Conservation (phyloP, 75 land plant species). For the Selaginella moellendorffii region DNA sequence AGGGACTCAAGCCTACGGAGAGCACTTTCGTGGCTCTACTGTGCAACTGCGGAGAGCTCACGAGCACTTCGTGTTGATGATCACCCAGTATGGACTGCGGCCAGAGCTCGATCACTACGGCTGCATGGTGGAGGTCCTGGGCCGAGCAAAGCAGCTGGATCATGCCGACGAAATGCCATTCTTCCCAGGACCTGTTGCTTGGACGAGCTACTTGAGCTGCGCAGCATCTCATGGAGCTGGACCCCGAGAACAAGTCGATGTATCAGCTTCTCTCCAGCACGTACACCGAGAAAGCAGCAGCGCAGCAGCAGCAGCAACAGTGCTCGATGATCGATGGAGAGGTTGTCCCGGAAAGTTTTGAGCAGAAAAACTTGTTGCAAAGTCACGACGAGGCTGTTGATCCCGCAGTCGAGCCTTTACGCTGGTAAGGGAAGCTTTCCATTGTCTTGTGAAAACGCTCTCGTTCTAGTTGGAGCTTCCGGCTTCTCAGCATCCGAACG, state of each 20-base stretch:
- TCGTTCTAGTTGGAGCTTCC: no score
- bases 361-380: no score
- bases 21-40: not conserved
- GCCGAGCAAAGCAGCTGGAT: not conserved
- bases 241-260: not conserved
- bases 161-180: conserved; percentile 2
- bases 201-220: not conserved
- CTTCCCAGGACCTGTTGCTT: not conserved
- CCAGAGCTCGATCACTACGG: not conserved
- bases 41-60: not conserved
- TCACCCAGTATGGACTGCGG: not conserved
- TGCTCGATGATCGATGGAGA: no score
- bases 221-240: not conserved
- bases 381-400: no score
- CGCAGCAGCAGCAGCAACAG: no score
- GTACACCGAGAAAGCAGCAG: not conserved
- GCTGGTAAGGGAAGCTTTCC: no score
- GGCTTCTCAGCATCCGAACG: no score
- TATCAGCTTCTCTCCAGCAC: not conserved
- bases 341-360: no score
- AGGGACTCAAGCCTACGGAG: not conserved
- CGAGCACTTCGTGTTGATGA: not conserved
- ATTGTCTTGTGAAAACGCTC: no score
- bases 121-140: conserved; percentile 1
- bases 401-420: no score